Percentiles rank a stretch among this genome's conserved stretches.
Evolutionary conservation across 192 early-diverging fungal species (phyloP).

Genomic region (Gaertneriomyces semiglobifer): DNA sequence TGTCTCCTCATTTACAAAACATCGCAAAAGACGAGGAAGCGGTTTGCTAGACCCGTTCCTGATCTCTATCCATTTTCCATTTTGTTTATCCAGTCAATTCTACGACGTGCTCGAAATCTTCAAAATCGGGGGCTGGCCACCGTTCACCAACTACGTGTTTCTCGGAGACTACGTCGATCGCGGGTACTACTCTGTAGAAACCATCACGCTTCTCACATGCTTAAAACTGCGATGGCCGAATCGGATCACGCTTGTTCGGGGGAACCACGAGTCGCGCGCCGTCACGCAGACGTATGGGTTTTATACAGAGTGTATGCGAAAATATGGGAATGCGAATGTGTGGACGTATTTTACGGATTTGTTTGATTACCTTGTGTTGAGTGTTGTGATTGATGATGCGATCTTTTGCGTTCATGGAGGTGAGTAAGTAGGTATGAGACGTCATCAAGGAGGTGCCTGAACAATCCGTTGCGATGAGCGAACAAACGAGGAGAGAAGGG

Average conservation of each 20-base stretch:
- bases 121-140: slow-evolving; percentile 74
- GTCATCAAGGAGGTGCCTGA: background rate
- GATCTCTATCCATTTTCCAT: too few species aligned
- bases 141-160: slow-evolving; percentile 84
- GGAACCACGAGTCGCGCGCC: slow-evolving; percentile 92
- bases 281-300: slow-evolving; percentile 96
- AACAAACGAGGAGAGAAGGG: background rate
- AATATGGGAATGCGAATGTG: slow-evolving; percentile 77
- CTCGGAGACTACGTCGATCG: slow-evolving; percentile 88
- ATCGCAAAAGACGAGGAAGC: too few species aligned
- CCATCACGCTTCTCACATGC: slow-evolving; percentile 82
- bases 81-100: slow-evolving; percentile 58
- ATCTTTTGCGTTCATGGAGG: slow-evolving; percentile 97
- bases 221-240: slow-evolving; percentile 86
- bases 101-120: slow-evolving; percentile 87
- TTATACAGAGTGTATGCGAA: slow-evolving; percentile 85
- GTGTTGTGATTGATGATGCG: slow-evolving; percentile 80
- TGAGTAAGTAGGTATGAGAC: slow-evolving; percentile 7
- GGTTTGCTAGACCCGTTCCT: background rate
- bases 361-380: slow-evolving; percentile 89
- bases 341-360: slow-evolving; percentile 93
- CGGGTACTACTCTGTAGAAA: slow-evolving; percentile 84
- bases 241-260: slow-evolving; percentile 83
- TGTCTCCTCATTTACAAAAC: background rate
- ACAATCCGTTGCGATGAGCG: too few species aligned